Evolutionary conservation across 495 filamentous ascomycete species (phyloP).

Genomic region (Hypomontagnella submonticulosa): DNA sequence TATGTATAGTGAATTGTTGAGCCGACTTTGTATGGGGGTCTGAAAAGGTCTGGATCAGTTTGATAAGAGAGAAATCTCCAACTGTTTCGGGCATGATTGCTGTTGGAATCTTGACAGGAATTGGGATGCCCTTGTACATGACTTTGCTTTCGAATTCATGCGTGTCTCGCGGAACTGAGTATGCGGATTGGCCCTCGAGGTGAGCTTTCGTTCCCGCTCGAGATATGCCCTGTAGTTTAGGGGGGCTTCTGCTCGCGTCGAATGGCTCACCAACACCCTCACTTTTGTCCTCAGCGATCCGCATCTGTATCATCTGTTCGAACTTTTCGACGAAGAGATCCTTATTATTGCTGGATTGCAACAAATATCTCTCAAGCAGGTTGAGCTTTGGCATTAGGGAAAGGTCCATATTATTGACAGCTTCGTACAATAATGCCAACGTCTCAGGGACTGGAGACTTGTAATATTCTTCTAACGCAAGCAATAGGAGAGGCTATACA

Average conservation of each 20-base stretch:
- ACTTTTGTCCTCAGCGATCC: conserved; percentile 63
- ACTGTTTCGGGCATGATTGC: conserved; percentile 95
- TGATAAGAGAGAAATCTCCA: conserved; percentile 96
- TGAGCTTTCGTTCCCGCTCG: conserved; percentile 66
- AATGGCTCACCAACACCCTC: conserved; percentile 55
- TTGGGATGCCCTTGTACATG: conserved; percentile 92
- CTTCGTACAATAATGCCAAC: conserved; percentile 86
- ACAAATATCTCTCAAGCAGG: conserved; percentile 82
- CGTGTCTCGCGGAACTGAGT: conserved; percentile 86
- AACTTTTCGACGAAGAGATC: conserved; percentile 99
- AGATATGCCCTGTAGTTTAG: conserved; percentile 59
- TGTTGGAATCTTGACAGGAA: conserved; percentile 94
- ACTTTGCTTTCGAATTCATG: conserved; percentile 97
- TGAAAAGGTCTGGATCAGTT: conserved; percentile 94
- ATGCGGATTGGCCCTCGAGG: conserved; percentile 61
- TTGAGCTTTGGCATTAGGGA: conserved; percentile 91
- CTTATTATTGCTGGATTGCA: conserved; percentile 91
- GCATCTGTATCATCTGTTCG: conserved; percentile 84
- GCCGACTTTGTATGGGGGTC: conserved; percentile 79
- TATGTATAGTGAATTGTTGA: conserved; percentile 87
- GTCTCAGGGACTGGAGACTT: conserved; percentile 90
- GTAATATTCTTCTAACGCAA: conserved; percentile 98
- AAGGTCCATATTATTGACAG: conserved; percentile 96
- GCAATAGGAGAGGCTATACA: conserved; percentile 81
- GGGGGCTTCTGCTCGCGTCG: conserved; percentile 60